A percentile compares a stretch with the other conserved stretches of the same genome.
These are phyloP conservation scores for Cladosporium sp. DNA, from an alignment of 2,329 filamentous ascomycete genomes.

Conservation along the genomic window DNA sequence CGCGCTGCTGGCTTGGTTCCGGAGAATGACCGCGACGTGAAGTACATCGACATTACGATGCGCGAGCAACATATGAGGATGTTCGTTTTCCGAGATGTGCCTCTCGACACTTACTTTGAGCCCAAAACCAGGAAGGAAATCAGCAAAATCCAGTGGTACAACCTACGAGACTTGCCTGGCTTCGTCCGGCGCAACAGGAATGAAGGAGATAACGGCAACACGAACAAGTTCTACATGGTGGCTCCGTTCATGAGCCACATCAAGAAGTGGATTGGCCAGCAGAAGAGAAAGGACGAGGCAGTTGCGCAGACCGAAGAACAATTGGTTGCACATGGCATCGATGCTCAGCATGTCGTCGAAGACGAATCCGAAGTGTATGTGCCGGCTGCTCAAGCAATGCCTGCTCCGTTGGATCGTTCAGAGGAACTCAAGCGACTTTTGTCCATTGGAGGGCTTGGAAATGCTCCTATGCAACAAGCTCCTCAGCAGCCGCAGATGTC, in stretches of 20 bases:
- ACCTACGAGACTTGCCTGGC: constrained; percentile 80
- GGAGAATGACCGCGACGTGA: constrained; percentile 65
- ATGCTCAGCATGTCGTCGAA: constrained; percentile 2
- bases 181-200: constrained; percentile 70
- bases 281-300: constrained; percentile 67
- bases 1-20: constrained; percentile 73
- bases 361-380: constrained; percentile 7
- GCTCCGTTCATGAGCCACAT: constrained; percentile 84
- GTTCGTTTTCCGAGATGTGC: constrained; percentile 87
- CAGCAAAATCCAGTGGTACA: constrained; percentile 95
- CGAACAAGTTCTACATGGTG: constrained; percentile 97
- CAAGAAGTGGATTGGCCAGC: constrained; percentile 86
- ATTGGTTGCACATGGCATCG: constrained; percentile 7
- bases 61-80: constrained; percentile 89
- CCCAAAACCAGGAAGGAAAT: constrained; percentile 95
- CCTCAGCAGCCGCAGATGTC: constrained; percentile 32
- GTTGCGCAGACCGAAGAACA: constrained; percentile 8
- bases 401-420: constrained; percentile 24
- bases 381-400: constrained; percentile 12
- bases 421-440: constrained; percentile 54
- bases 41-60: constrained; percentile 86
- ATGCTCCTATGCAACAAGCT: background rate
- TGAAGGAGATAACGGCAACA: constrained; percentile 62
- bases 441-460: constrained; percentile 39
- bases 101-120: constrained; percentile 83